Conservation (phyloP, 352 stramenopile species). For the Phytophthora fragariae region DNA sequence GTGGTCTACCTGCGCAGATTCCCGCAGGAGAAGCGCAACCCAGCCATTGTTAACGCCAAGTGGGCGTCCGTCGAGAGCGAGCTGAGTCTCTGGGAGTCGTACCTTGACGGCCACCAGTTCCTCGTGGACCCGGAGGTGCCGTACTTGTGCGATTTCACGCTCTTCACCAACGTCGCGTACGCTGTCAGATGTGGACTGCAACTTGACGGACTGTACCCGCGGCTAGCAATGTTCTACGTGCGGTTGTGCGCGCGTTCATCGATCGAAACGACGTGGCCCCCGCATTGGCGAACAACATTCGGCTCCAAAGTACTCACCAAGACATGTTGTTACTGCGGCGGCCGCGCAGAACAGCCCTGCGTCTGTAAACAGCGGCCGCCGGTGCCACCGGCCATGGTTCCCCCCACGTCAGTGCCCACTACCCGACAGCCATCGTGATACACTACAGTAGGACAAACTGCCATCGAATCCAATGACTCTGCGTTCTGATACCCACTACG, state of each 20-base stretch:
- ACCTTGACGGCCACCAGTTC: constrained; percentile 69
- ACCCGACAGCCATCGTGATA: constrained; percentile 42
- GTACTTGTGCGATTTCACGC: constrained; percentile 83
- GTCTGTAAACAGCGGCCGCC: constrained; percentile 44
- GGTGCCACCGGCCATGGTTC: constrained; percentile 17
- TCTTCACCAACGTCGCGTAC: constrained; percentile 90
- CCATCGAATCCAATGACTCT: constrained; percentile 23
- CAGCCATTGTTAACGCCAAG: constrained; percentile 69
- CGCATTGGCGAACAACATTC: constrained; percentile 83
- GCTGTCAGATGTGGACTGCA: constrained; percentile 86
- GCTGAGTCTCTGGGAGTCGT: constrained; percentile 81
- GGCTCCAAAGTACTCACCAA: constrained; percentile 84
- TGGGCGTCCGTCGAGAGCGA: constrained; percentile 75
- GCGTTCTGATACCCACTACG: constrained; percentile 1
- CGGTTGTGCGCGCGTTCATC: constrained; percentile 72
- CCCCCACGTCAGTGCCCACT: constrained; percentile 16
- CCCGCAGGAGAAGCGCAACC: constrained; percentile 62
- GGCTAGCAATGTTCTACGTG: constrained; percentile 82
- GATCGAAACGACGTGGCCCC: constrained; percentile 83
- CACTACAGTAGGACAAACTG: constrained; percentile 29
- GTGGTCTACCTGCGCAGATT: constrained; percentile 85
- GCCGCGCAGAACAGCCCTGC: constrained; percentile 41
- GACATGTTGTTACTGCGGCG: constrained; percentile 69
- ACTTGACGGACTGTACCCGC: constrained; percentile 82
- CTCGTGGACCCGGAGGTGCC: constrained; percentile 68